Base-by-base conservation (phyloP, 2,329 filamentous ascomycete genomes). In the Emericellopsis atlantica region DNA sequence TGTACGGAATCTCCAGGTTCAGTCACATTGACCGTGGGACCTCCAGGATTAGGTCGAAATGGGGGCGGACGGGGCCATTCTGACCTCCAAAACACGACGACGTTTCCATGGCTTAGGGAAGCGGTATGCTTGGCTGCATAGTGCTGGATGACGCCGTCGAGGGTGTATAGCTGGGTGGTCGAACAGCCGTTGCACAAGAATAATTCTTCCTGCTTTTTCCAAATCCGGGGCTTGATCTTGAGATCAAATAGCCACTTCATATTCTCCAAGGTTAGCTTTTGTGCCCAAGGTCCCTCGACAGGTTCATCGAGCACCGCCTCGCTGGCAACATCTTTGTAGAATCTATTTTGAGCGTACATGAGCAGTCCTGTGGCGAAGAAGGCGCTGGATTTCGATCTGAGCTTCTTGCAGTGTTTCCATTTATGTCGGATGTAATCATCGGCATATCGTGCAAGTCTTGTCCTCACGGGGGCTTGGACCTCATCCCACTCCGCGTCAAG, bases 241-340 rank as follows among this genome's bases (percentile, higher is more conserved):
- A 74, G 75, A 51, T 89, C 84, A 55, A 84, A 89, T 24, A 89
- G 66, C 77, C 81, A 90, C 58, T 84, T 89, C 84, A 92, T 88
- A 52, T 89, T 87, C 54, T 90, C 84, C 48, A 92, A 61, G 1
- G 80, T 83, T 40, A 90, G 65, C 52, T 71, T 79, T 54, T 75
- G 69, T 22, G 70, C 76, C 49, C 68, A 73, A 6, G 74, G 67
- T 0, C 69, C 72, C 45, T 70, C 62, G 2, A 64, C 61, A 7
- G 70, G 67, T 45, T 81, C 74, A 9, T 54, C 41, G 23, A 57
- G 51, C 5, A 66, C 64, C 42, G 64, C 47, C 40, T 77, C 68
- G 48, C 75, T 69, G 34, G 68, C 62, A 37, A 78, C 60, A 36
- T 76, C 69, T 16, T 69, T 66, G 54, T 83, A 82, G 55, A 84